Conservation (phyloP, 805 yeast genomes). For the Yarrowia osloensis region DNA sequence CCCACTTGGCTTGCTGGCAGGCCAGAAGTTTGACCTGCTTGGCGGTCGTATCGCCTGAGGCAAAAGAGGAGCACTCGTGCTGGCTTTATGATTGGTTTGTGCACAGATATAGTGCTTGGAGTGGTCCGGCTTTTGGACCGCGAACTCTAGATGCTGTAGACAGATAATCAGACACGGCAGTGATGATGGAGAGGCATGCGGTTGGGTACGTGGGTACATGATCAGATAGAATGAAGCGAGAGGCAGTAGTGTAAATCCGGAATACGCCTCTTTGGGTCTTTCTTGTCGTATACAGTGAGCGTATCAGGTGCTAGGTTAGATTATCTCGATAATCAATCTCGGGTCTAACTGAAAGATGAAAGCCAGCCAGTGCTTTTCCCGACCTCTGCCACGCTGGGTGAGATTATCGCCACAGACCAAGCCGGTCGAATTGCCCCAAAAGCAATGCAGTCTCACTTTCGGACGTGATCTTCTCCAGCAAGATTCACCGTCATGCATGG, state of each 20-base stretch:
- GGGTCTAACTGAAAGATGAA: not conserved
- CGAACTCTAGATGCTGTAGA: slow-evolving; percentile 6
- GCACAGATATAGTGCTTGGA: too few relatives aligned
- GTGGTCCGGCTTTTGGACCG: not conserved
- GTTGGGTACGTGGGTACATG: not conserved
- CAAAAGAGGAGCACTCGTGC: too few relatives aligned
- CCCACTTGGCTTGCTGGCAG: not conserved
- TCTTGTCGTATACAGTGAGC: not conserved
- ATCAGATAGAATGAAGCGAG: not conserved
- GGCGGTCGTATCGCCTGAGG: not conserved
- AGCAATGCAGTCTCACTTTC: not conserved
- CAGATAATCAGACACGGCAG: not conserved
- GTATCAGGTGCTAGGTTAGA: not conserved
- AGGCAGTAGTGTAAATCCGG: not conserved
- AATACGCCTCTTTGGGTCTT: too few relatives aligned
- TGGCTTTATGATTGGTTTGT: not conserved
- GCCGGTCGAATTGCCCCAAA: not conserved
- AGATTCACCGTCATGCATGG: not conserved
- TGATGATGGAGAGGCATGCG: not conserved
- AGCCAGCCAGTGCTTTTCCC: not conserved
- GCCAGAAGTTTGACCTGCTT: not conserved
- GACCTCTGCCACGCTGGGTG: not conserved
- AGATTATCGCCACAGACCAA: not conserved
- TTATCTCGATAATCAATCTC: not conserved
- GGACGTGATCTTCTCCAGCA: not conserved